Conservation (phyloP, 768 basidiomycete species). For the Paxillus ammoniavirescens region DNA sequence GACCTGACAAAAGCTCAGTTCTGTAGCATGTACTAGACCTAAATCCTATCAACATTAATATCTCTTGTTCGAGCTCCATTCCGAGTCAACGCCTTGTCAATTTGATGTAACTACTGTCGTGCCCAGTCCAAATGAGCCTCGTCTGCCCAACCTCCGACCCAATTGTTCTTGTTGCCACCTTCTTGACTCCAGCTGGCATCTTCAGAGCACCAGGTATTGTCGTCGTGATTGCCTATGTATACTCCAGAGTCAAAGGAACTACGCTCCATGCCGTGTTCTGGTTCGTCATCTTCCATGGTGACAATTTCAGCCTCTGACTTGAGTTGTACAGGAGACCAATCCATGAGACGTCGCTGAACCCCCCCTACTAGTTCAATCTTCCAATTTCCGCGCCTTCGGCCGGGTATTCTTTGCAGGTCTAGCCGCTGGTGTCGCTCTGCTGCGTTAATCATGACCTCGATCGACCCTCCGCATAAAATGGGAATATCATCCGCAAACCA, state of each 20-base stretch:
- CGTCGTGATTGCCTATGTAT: constrained; percentile 14
- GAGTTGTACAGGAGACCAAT: constrained; percentile 3
- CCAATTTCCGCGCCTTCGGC: constrained; percentile 28
- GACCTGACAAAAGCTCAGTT: constrained; percentile 6
- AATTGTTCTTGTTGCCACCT: constrained; percentile 5
- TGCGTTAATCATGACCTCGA: constrained; percentile 27
- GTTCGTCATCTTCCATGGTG: constrained; percentile 21
- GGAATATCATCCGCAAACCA: constrained; percentile 46
- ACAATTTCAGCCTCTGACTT: constrained; percentile 8
- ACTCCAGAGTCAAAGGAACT: constrained; percentile 30
- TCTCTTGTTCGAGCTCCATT: constrained; percentile 1
- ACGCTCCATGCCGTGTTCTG: constrained; percentile 15
- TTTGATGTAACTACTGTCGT: not conserved
- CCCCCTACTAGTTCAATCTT: constrained; percentile 26
- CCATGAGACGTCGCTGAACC: constrained; percentile 11
- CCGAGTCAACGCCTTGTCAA: not conserved
- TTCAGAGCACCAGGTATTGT: constrained; percentile 2
- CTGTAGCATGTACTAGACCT: constrained; percentile 24
- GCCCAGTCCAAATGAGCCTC: not conserved
- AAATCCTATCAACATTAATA: constrained; percentile 18
- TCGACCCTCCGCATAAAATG: constrained; percentile 33
- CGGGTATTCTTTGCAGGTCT: constrained; percentile 17
- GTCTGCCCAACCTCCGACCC: constrained; percentile 2
- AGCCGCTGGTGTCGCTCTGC: constrained; percentile 25
- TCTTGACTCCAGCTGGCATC: constrained; percentile 15